A percentile compares a stretch with the other conserved stretches of the same genome.
Conservation (phyloP, 2,329 filamentous ascomycete species). For the Aspergillus tanneri region DNA sequence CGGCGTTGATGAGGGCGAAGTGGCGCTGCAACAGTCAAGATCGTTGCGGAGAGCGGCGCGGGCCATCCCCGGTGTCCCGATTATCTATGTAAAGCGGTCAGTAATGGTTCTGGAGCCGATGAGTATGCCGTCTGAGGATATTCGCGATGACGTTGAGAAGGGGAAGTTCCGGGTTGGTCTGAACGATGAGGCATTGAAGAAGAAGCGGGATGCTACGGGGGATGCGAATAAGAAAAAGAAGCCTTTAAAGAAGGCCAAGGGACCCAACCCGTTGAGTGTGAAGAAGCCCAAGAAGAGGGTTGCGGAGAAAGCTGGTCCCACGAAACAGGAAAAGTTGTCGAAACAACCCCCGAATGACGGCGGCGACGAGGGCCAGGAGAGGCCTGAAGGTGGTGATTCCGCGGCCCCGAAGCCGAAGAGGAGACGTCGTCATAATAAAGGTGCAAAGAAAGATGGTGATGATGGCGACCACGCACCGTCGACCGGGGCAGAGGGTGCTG, state of each 20-base stretch:
- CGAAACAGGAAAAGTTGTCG: constrained; percentile 21
- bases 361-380: constrained; percentile 21
- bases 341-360: constrained; percentile 14
- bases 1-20: constrained; percentile 32
- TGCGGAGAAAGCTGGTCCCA: constrained; percentile 20
- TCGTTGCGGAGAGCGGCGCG: constrained; percentile 42
- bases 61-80: constrained; percentile 49
- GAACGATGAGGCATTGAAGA: constrained; percentile 30
- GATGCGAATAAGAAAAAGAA: constrained; percentile 36
- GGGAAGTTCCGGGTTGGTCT: constrained; percentile 49
- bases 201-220: constrained; percentile 34
- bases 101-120: constrained; percentile 53
- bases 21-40: constrained; percentile 32
- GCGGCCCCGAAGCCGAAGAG: constrained; percentile 34
- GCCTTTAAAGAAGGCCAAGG: constrained; percentile 42
- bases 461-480: constrained; percentile 9
- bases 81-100: constrained; percentile 52
- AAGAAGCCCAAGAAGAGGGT: constrained; percentile 47
- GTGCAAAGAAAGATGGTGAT: constrained; percentile 19
- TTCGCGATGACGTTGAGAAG: constrained; percentile 46
- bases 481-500: constrained; percentile 11
- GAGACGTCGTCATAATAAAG: constrained; percentile 36
- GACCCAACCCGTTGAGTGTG: constrained; percentile 49
- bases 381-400: constrained; percentile 23
- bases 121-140: constrained; percentile 43